Base-by-base conservation (phyloP, 129 eudicot genomes). In the Helichrysum umbraculigerum region DNA sequence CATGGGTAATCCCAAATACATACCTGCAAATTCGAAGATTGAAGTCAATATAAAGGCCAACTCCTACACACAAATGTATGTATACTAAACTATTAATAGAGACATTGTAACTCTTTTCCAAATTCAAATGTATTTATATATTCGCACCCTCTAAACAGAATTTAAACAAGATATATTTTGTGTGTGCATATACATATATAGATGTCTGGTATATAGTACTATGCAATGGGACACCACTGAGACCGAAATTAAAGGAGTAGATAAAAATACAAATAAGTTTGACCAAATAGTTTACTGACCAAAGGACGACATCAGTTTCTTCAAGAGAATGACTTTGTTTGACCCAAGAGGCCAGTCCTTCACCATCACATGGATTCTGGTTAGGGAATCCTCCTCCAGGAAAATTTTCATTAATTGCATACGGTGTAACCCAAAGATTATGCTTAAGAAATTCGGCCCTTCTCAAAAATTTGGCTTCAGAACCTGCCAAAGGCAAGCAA, bases 1-100 rank as follows among this genome's bases (percentile, higher is more conserved):
- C 94, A 80, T 92, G 98, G 28, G 98, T 92, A 83, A 92, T 84
- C 73, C 96, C 98, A 71, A 90, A 90, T 7, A 92, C 88, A 75
- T 90, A 92, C 97, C 93, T 87, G 47, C 73, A 81, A 51, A 33
- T 62, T 70, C 77, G 3, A 75, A 66, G 19, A 63, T 28, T 28
- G 47, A 29, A 21, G 25, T 44, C 58, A 6, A 75, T 17, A 56
- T 30, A 30, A 59, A 60, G 17, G 56, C 16, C 34, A 47, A 28
- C 32, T 20, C 25, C 29, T 47, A 75, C 62, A 41, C 57, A 21
- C 71, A 41, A n/a, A 17, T 17, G 37, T 28, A 21, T 25, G 47
- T n/a, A 59, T 61, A 56, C 77, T 15, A 21, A 54, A 72, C 76
- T 7, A 57, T 19, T 20, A 33, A 50, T 9, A 16, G 62, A 50